These are phyloP conservation scores for Piper betle DNA, from an alignment of 164 flowering plant species.

Conservation along the genomic window DNA sequence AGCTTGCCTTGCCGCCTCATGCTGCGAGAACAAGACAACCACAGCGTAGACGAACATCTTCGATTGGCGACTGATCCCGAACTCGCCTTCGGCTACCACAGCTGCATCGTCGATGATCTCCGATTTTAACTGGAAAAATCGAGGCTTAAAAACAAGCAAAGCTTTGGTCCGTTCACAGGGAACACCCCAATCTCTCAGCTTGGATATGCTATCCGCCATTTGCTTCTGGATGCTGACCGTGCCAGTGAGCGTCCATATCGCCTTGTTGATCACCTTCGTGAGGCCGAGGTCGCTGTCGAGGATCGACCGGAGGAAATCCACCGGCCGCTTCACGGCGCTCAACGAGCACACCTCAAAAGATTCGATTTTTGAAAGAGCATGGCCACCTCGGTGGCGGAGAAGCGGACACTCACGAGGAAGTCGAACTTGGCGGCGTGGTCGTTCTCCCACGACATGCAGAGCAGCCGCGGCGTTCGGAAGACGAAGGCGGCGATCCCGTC, in stretches of 20 bases:
- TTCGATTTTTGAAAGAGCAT: neutral
- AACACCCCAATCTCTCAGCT: constrained; percentile 8
- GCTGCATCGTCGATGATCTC: neutral
- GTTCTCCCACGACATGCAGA: constrained; percentile 7
- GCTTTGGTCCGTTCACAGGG: constrained; percentile 3
- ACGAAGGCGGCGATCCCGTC: neutral
- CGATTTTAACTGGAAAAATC: neutral
- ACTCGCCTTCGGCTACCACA: constrained; percentile 6
- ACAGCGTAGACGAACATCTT: constrained; percentile 9
- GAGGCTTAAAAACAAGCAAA: neutral
- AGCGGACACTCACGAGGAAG: constrained; percentile 6
- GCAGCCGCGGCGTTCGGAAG: constrained; percentile 1
- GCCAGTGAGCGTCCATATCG: neutral
- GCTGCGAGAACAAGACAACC: neutral
- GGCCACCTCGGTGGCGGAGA: constrained; percentile 8
- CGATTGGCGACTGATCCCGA: constrained; percentile 9
- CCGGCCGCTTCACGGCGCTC: neutral
- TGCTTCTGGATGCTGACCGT: neutral
- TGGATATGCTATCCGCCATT: constrained; percentile 4
- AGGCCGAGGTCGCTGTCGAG: constrained; percentile 8
- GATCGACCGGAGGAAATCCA: constrained; percentile 1
- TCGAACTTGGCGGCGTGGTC: constrained; percentile 11
- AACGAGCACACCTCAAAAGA: neutral
- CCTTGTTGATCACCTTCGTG: constrained; percentile 1
- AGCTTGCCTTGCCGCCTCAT: neutral